Conservation (phyloP, 441 rosid genomes). For the Melianthus villosus region DNA sequence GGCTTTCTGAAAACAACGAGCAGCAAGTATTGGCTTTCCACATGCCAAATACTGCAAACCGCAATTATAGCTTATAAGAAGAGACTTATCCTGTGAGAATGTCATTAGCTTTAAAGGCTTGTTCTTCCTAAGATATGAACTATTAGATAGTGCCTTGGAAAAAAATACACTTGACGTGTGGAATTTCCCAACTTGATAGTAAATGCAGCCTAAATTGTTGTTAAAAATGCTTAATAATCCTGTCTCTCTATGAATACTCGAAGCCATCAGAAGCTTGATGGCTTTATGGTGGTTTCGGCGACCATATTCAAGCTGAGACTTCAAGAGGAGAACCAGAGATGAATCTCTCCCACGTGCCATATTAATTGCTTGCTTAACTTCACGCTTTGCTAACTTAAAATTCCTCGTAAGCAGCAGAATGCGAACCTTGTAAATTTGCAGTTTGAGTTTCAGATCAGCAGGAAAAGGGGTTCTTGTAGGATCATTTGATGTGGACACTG, state of each 20-base stretch:
- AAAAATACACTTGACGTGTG: constrained; percentile 53
- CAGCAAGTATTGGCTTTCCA: constrained; percentile 77
- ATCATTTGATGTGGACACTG: constrained; percentile 38
- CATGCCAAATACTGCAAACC: constrained; percentile 73
- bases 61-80: constrained; percentile 61
- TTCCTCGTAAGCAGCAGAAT: constrained; percentile 78
- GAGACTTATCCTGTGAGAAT: constrained; percentile 76
- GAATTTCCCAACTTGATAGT: constrained; percentile 55
- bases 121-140: constrained; percentile 55
- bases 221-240: constrained; percentile 57
- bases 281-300: constrained; percentile 85
- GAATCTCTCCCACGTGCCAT: constrained; percentile 80
- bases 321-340: constrained; percentile 69
- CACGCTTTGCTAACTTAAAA: constrained; percentile 87
- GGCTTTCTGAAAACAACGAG: constrained; percentile 73
- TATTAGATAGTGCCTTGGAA: constrained; percentile 51
- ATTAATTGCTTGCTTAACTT: constrained; percentile 86
- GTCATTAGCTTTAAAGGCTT: constrained; percentile 46
- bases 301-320: constrained; percentile 91
- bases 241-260: constrained; percentile 44
- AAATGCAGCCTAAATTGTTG: constrained; percentile 95
- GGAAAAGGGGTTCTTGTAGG: constrained; percentile 37
- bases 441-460: constrained; percentile 69
- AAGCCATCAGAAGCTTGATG: constrained; percentile 73
- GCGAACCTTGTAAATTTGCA: constrained; percentile 82